Evolutionary conservation across 2,329 filamentous ascomycete species (phyloP).

Genomic region (Fusarium sublunatum): DNA sequence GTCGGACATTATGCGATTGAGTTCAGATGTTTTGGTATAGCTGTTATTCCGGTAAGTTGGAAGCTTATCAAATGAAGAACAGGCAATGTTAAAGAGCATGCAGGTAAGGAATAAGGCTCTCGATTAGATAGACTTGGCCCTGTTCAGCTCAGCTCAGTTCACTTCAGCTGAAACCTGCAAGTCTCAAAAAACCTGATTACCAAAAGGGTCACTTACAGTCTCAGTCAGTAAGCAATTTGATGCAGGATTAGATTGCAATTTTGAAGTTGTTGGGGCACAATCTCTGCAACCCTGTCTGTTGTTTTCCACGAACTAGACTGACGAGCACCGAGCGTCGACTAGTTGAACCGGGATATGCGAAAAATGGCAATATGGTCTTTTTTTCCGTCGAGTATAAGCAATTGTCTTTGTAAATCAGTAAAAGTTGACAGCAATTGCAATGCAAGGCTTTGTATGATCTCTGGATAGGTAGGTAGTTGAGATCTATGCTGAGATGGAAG

Average conservation of each 20-base stretch:
- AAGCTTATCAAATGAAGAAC: background rate
- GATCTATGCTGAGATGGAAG: too few species aligned
- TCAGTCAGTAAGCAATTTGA: constrained; percentile 1
- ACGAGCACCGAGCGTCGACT: constrained; percentile 32
- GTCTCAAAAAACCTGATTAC: constrained; percentile 21
- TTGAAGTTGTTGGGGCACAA: constrained; percentile 25
- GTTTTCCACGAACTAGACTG: constrained; percentile 14
- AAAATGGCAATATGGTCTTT: constrained; percentile 16
- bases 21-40: background rate
- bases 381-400: too few species aligned
- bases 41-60: constrained; percentile 2
- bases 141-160: constrained; percentile 17
- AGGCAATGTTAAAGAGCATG: background rate
- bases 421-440: background rate
- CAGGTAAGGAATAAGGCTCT: constrained; percentile 2
- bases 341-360: constrained; percentile 36
- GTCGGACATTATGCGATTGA: constrained; percentile 51
- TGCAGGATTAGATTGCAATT: constrained; percentile 14
- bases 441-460: background rate
- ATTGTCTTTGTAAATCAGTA: background rate
- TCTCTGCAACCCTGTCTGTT: constrained; percentile 24
- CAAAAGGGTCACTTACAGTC: constrained; percentile 32
- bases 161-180: constrained; percentile 15
- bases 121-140: background rate
- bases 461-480: too few species aligned